Base-by-base conservation (phyloP, 1,139 yeast species). In the Groenewaldozyma auringiensis region DNA sequence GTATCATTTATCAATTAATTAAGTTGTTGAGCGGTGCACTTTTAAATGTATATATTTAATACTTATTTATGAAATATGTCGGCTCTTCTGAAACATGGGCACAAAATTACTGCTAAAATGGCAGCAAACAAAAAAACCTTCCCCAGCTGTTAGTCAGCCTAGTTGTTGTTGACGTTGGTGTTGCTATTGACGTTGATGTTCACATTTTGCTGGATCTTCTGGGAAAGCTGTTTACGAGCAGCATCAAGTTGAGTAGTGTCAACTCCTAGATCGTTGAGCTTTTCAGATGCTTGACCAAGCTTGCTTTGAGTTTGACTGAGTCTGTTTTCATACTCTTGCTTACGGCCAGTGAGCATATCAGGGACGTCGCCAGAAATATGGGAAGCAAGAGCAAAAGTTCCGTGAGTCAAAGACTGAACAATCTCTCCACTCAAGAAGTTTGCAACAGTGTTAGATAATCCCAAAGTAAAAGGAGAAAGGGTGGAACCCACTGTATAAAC, bases 371-470 rank as follows among this genome's bases (percentile, higher is more conserved):
- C 47, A 18, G 37, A 16, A 35, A 21, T 27, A 21, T 44, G 41
- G 22, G 47, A 44, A 21, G 43, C 43, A 39, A 44, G 32, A 16
- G 47, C 43, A 37, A 44, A 44, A 32, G 47, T 44, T 3, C 47
- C 47, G 34, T 44, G 47, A 36, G 46, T 44, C n/a, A 44, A 20
- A 18, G 47, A 44, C 20, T 44, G 47, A 21, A 44, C 20, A 17
- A 44, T 43, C 25, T 25, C 21, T 4, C 47, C 47, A 34, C 41
- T 41, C 16, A 41, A 35, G 34, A 44, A 44, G 39, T 44, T 33
- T 17, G 43, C 27, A 41, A 44, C 35, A 14, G 21, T 20, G 21
- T 44, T 37, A 14, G 47, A 44, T 25, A 44, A 17, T 2, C 47
- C 47, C n/a, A 43, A 43, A 29, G 47, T 44, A 9, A 40, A 35